Percentiles rank a stretch among this genome's conserved stretches.
Evolutionary conservation across 2,329 filamentous ascomycete species (phyloP).

Genomic region (Diaporthe helianthi): DNA sequence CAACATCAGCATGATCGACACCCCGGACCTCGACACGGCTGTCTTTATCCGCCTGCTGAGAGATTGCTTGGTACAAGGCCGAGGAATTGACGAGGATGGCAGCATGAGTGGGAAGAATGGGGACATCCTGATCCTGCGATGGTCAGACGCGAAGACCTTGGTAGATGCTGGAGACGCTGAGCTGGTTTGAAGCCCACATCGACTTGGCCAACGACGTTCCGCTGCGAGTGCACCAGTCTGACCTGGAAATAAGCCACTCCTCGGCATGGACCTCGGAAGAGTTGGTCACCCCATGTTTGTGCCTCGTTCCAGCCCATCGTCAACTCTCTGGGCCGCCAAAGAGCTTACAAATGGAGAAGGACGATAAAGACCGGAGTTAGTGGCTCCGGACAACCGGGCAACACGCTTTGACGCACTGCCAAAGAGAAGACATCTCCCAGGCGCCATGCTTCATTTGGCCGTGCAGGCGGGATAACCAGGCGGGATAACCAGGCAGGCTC

Average conservation of each 20-base stretch:
- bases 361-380: slow-evolving; percentile 1
- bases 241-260: neutral
- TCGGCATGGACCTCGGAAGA: neutral
- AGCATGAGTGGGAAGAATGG: slow-evolving; percentile 64
- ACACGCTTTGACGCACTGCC: neutral
- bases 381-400: neutral
- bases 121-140: slow-evolving; percentile 73
- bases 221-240: neutral
- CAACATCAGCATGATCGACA: slow-evolving; percentile 90
- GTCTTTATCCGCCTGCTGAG: slow-evolving; percentile 82
- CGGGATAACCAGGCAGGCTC: neutral
- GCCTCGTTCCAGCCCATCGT: neutral
- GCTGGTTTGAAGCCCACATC: slow-evolving; percentile 55
- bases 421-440: neutral
- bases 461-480: neutral
- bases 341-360: neutral
- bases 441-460: neutral
- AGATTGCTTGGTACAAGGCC: slow-evolving; percentile 64
- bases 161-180: slow-evolving; percentile 64
- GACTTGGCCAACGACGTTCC: no score
- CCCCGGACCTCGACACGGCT: slow-evolving; percentile 80
- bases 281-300: no score
- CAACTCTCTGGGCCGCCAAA: neutral
- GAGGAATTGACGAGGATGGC: slow-evolving; percentile 70
- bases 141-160: slow-evolving; percentile 74